Conservation (phyloP, 2,329 filamentous ascomycete genomes). For the Hypoxylon sp. region DNA sequence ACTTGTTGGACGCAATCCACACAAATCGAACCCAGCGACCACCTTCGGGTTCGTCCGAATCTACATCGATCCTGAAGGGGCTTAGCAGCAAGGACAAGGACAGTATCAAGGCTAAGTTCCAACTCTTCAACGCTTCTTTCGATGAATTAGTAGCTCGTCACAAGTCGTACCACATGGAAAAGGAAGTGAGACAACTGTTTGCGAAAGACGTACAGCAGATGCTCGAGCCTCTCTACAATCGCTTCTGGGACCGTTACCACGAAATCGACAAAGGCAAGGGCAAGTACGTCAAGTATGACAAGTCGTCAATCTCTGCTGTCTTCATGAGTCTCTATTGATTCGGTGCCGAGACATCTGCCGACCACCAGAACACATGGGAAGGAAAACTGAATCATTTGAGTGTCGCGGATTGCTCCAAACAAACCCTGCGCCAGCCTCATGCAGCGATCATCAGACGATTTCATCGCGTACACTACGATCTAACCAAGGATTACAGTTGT, state of each 20-base stretch:
- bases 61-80: conserved; percentile 84
- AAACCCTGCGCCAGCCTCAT: conserved; percentile 28
- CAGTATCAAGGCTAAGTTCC: conserved; percentile 95
- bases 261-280: conserved; percentile 98
- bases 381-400: conserved; percentile 31
- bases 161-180: conserved; percentile 89
- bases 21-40: conserved; percentile 83
- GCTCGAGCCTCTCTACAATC: conserved; percentile 92
- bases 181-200: conserved; percentile 85
- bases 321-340: conserved; percentile 68
- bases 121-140: conserved; percentile 89
- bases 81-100: conserved; percentile 94
- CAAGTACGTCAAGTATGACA: conserved; percentile 99
- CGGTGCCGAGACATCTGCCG: conserved; percentile 40
- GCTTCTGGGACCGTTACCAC: conserved; percentile 98
- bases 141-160: conserved; percentile 89
- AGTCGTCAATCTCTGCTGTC: conserved; percentile 79
- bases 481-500: conserved; percentile 38
- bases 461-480: conserved; percentile 34
- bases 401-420: conserved; percentile 27
- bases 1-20: conserved; percentile 92
- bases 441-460: conserved; percentile 45
- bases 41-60: conserved; percentile 82
- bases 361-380: conserved; percentile 18
- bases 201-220: conserved; percentile 89